Evolutionary conservation across 2,329 filamentous ascomycete species (phyloP), one percentile per base, ranked within the genome.

Genomic region (Pseudogymnoascus verrucosus): DNA sequence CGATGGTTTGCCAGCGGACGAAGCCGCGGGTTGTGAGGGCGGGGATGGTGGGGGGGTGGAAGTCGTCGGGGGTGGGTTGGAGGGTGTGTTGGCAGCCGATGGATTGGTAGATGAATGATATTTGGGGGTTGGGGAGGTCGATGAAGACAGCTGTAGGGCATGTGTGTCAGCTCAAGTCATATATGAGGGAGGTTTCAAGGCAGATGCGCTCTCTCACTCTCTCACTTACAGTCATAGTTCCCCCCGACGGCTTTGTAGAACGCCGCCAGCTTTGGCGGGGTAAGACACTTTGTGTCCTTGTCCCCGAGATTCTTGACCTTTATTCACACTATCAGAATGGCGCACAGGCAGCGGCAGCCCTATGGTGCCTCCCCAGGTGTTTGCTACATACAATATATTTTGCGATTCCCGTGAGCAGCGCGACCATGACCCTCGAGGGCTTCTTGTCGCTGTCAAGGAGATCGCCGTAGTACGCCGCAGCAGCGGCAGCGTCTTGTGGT

Each of bases 51-150:
- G 93, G 95, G 0, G 87, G 80, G 3, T 83, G 83, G 73, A 90
- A 97, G 67, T 90, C 84, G 40, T 85, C 83, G 59, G 76, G 75
- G 1, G 85, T 84, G 0, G 91, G 91, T 69, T 96, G 90, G 28
- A 98, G 81, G 60, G 86, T 87, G 76, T 98, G 93, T 70, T 92
- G 89, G 74, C 93, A 97, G 69, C 93, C 95, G 61, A 96, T 85
- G 6, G 90, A 90, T 71, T 91, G 89, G 81, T 96, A 98, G 68
- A 97, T 95, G 77, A 91, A 96, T 28, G 93, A 95, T 67, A 99
- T 87, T 47, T 89, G 88, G 39, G 85, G 79, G 65, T 87, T 78
- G 19, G 89, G 87, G 36, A 89, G 90, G 2, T 88, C 82, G 44
- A 93, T 79, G 74, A 98, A 98, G 62, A 98, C 84, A 23, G 82